Conservation (phyloP, 2,329 filamentous ascomycete species). For the Claviceps sp. region DNA sequence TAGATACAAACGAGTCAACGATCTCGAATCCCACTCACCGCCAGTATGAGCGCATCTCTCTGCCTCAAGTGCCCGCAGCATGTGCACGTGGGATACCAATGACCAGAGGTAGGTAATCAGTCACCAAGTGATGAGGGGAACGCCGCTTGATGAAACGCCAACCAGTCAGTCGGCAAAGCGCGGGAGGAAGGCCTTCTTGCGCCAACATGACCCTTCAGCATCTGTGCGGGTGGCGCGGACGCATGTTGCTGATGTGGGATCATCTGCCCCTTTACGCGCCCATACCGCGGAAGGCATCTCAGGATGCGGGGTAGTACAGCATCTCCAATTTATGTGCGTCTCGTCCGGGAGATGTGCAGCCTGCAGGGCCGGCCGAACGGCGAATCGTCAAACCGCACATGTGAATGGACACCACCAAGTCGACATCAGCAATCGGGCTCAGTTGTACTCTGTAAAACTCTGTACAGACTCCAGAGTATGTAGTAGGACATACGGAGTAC, state of each 20-base stretch:
- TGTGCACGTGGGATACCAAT: too few species aligned
- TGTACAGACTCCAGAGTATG: too few species aligned
- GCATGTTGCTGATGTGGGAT: conserved; percentile 1
- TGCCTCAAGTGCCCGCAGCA: too few species aligned
- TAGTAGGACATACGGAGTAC: too few species aligned
- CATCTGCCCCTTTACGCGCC: conserved; percentile 3
- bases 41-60: not conserved
- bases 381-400: too few species aligned
- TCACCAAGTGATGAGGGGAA: too few species aligned
- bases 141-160: not conserved
- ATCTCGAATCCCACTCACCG: not conserved
- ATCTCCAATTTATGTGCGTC: not conserved
- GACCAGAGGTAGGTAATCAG: too few species aligned
- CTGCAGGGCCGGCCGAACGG: too few species aligned
- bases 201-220: not conserved
- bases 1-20: not conserved
- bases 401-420: too few species aligned
- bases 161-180: not conserved
- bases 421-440: too few species aligned
- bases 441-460: too few species aligned
- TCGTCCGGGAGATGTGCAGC: too few species aligned
- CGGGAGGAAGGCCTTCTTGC: not conserved
- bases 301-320: conserved; percentile 6
- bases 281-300: conserved; percentile 5
- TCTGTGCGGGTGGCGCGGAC: not conserved